These are phyloP conservation scores for Dalbergia cultrata DNA, from an alignment of 306 rosid genomes.

Conservation along the genomic window DNA sequence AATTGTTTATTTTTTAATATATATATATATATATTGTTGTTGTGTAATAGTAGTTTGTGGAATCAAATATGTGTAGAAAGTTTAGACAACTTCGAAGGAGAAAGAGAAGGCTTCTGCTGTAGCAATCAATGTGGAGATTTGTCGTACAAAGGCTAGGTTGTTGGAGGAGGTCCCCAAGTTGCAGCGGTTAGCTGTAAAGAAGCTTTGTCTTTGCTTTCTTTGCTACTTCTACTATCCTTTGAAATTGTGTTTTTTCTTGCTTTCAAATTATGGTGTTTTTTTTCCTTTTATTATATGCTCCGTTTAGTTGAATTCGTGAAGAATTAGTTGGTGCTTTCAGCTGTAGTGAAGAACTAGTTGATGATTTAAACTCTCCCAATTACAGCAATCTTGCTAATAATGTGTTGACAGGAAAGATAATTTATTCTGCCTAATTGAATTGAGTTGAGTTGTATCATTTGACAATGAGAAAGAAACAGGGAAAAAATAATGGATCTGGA, in stretches of 20 bases:
- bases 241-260: too few species aligned
- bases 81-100: constrained; percentile 86
- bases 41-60: not conserved
- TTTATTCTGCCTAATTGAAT: constrained; percentile 4
- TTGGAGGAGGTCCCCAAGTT: constrained; percentile 94
- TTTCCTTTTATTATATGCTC: not conserved
- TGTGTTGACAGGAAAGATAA: constrained; percentile 20
- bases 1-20: too few species aligned
- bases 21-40: too few species aligned
- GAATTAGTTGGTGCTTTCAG: not conserved
- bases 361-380: constrained; percentile 15
- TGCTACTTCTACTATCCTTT: not conserved
- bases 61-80: constrained; percentile 73
- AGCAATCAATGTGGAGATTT: constrained; percentile 97
- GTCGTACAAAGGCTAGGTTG: constrained; percentile 91
- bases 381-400: constrained; percentile 5
- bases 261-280: too few species aligned
- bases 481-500: constrained; percentile 13
- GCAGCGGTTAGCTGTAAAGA: constrained; percentile 90
- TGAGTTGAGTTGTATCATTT: not conserved
- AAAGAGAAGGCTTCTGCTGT: constrained; percentile 88
- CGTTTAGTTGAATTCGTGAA: not conserved
- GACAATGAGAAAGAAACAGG: constrained; percentile 9
- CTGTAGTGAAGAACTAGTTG: constrained; percentile 12
- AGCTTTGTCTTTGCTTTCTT: constrained; percentile 56